These are phyloP conservation scores for Phytophthora uliginosa DNA, from an alignment of 352 stramenopile species.

Conservation along the genomic window DNA sequence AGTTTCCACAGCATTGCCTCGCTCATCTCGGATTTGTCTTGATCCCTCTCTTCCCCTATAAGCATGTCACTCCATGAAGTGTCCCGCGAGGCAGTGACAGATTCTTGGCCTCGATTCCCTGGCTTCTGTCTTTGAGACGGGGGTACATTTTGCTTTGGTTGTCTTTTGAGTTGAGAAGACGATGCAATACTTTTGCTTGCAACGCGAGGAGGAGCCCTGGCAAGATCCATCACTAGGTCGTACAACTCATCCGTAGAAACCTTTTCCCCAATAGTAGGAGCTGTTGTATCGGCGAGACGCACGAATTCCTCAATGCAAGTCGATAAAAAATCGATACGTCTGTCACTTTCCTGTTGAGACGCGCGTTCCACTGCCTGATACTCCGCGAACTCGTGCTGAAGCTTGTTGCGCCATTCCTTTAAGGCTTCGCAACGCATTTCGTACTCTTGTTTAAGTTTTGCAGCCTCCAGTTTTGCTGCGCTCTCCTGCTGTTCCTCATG, in stretches of 20 bases:
- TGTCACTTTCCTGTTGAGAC: conserved; percentile 43
- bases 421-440: conserved; percentile 7
- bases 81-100: neutral
- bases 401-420: conserved; percentile 22
- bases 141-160: neutral
- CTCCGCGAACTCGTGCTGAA: conserved; percentile 50
- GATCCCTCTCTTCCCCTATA: neutral
- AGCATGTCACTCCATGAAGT: conserved; percentile 1
- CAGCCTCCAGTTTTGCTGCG: conserved; percentile 6
- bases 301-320: conserved; percentile 55
- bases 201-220: conserved; percentile 17
- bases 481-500: conserved; percentile 27
- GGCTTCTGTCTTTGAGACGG: neutral
- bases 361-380: conserved; percentile 33
- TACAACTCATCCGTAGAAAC: conserved; percentile 49
- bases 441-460: conserved; percentile 25
- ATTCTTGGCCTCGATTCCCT: neutral
- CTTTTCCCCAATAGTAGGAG: conserved; percentile 6
- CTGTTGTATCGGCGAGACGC: conserved; percentile 34
- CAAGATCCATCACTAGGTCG: conserved; percentile 47
- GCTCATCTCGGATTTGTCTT: conserved; percentile 5
- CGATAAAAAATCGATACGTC: conserved; percentile 54
- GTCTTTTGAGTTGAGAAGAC: neutral
- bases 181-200: neutral
- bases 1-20: conserved; percentile 40